Base-by-base conservation (phyloP, 108 stramenopile genomes). In the Halocafeteria seosinensis region DNA sequence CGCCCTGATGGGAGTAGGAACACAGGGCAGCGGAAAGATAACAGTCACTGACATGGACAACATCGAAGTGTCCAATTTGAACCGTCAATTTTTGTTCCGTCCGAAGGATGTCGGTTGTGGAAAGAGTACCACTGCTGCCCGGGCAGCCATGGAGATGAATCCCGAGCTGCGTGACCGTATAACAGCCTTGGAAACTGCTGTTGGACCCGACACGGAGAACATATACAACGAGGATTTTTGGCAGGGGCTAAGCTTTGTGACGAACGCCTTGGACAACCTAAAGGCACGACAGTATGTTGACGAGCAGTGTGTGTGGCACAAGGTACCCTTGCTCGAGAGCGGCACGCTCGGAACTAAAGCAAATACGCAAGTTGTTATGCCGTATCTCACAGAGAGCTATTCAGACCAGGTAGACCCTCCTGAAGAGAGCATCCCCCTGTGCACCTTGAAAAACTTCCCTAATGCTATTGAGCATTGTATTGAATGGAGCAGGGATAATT, bases 1-100 rank as follows among this genome's bases (percentile, higher is more conserved):
- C 93, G 94, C 94, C 13, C 66, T 98, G 61, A 94, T 95, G 92
- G 90, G 97, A 27, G 91, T 98, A 21, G 94, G 85, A 26, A 85
- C 65, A 83, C 25, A 34, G 38, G 3, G 1, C 50, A 30, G 38
- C 5, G 61, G 50, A 13, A 25, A 34, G 36, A 79, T 96, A 24
- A 74, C 85, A 63, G 85, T 99, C 34, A 99, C 97, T 9, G 97
- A 99, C 66, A 95, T 99, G 97, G 97, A 99, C 73, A 84, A 87
- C 32, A 99, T 95, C 68, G 97, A 99, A 76, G 90, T 89, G 66
- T 84, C 81, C 47, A 98, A 98, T 75, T 74, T 98, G 50, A 84
- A 79, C 26, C 84, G 94, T 34, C 97, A 98, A 73, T 95, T 98
- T 71, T 74, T 98, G 34, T 98, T 98, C 78, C 86, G 97, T 31